Conservation (phyloP, 2,329 filamentous ascomycete species). For the Fusarium musae region DNA sequence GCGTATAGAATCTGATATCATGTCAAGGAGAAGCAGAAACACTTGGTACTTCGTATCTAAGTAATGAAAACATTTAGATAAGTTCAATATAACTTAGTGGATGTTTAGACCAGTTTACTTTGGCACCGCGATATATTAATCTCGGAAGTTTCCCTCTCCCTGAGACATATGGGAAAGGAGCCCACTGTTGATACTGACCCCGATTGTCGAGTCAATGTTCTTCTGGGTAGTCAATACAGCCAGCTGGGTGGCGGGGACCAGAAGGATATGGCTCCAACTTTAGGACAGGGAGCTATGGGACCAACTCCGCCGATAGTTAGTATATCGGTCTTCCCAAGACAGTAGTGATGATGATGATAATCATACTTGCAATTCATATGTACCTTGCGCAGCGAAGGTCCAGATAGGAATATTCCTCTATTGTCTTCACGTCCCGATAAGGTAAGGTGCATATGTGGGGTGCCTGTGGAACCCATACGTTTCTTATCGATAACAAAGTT, state of each 20-base stretch:
- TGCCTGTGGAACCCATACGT: background rate
- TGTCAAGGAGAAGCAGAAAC: background rate
- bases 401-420: background rate
- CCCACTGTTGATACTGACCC: background rate
- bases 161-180: background rate
- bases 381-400: background rate
- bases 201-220: background rate
- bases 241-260: background rate
- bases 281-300: background rate
- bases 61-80: background rate
- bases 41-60: background rate
- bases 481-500: conserved; percentile 49
- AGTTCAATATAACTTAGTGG: background rate
- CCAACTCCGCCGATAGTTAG: background rate
- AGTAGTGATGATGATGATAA: background rate
- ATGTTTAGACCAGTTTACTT: background rate
- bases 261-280: background rate
- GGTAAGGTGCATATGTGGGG: background rate
- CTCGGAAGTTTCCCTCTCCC: background rate
- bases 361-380: background rate
- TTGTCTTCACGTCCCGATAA: background rate
- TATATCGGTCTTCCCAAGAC: background rate
- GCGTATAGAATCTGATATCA: background rate
- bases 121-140: background rate
- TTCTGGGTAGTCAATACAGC: too few relatives aligned